These are phyloP conservation scores for Fusarium nematophilum DNA, from an alignment of 2,329 filamentous ascomycete genomes.

Conservation along the genomic window DNA sequence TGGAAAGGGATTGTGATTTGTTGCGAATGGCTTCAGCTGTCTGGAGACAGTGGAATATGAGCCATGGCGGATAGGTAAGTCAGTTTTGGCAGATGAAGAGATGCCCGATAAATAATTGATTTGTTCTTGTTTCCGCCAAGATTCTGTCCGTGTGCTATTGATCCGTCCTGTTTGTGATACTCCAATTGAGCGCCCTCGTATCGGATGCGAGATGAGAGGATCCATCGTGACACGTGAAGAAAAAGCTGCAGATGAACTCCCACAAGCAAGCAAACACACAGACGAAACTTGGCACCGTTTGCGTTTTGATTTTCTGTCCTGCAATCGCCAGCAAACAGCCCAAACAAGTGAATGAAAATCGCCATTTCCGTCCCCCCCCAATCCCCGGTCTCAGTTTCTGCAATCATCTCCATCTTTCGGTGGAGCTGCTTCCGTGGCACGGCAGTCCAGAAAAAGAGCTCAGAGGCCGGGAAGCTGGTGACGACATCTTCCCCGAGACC, in stretches of 20 bases:
- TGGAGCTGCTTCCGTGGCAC: conserved; percentile 26
- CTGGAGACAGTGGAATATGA: conserved; percentile 20
- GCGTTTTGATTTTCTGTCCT: background rate
- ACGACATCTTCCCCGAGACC: conserved; percentile 29
- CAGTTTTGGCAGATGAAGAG: background rate
- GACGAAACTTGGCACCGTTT: too few relatives aligned
- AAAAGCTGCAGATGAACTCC: conserved; percentile 6
- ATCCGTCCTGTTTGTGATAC: background rate
- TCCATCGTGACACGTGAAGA: conserved; percentile 26
- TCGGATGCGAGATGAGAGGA: conserved; percentile 25
- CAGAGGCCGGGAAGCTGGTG: conserved; percentile 22
- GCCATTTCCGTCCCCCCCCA: background rate
- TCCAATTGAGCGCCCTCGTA: background rate
- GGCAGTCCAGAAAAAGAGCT: conserved; percentile 25
- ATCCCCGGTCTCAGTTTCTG: conserved; percentile 8
- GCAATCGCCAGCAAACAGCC: background rate
- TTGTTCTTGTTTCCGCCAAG: too few relatives aligned
- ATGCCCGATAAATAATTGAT: background rate
- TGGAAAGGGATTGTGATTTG: conserved; percentile 45
- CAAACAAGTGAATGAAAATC: background rate
- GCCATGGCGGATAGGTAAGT: conserved; percentile 22
- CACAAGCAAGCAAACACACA: conserved; percentile 5
- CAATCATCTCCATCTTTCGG: conserved; percentile 4
- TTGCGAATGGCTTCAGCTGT: conserved; percentile 2
- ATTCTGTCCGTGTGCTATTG: background rate